Evolutionary conservation across 2,329 filamentous ascomycete genomes (phyloP).

Genomic region (Talaromyces sp.): DNA sequence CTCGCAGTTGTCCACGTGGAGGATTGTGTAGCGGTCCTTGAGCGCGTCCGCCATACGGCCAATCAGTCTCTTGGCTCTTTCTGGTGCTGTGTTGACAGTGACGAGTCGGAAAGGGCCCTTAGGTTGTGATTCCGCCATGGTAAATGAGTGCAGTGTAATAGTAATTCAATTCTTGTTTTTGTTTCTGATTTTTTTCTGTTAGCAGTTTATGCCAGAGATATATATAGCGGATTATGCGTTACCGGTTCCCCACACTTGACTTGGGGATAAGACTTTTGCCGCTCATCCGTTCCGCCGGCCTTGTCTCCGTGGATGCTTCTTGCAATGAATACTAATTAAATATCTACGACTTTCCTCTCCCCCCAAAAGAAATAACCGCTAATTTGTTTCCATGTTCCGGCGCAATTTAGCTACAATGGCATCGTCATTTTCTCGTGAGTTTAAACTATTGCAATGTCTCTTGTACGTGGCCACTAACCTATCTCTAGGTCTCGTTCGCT

Average conservation of each 20-base stretch:
- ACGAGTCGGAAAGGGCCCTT: conserved; percentile 59
- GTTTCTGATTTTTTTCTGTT: background rate
- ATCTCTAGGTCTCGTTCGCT: conserved; percentile 53
- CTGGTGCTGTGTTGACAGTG: conserved; percentile 64
- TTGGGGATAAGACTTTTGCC: conserved; percentile 13
- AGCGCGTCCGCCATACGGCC: conserved; percentile 57
- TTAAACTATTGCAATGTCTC: background rate
- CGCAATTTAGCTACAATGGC: conserved; percentile 21
- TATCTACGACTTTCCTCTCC: background rate
- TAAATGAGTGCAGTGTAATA: conserved; percentile 7
- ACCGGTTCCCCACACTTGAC: conserved; percentile 14
- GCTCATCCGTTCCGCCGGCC: conserved; percentile 13
- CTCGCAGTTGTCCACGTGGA: conserved; percentile 57
- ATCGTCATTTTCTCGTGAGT: conserved; percentile 26
- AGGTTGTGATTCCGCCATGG: conserved; percentile 20
- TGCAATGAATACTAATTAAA: background rate
- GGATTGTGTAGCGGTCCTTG: conserved; percentile 59
- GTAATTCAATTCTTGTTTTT: conserved; percentile 9
- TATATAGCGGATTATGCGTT: conserved; percentile 8
- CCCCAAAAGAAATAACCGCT: background rate
- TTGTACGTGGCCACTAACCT: background rate
- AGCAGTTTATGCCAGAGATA: background rate
- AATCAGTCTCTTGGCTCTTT: conserved; percentile 58
- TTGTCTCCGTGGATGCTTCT: background rate
- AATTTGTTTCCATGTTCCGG: background rate